phyloP scores from a whole-genome alignment of 1,284 basidiomycete species.

The Rhodotorula glutinis region DNA sequence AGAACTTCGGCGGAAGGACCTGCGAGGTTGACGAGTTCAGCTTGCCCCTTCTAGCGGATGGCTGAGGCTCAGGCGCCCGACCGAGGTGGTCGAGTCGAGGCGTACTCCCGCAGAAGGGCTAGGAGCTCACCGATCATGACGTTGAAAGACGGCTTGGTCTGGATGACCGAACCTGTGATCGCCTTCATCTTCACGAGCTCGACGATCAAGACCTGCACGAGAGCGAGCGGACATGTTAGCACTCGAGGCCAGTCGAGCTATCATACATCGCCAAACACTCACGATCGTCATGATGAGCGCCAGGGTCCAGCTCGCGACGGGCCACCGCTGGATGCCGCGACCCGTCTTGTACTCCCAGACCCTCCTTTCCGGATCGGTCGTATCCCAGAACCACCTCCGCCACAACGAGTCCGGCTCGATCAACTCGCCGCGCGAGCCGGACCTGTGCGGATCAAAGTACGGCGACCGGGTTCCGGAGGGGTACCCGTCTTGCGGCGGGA shows the following conservation, averaged over 20 bases:
- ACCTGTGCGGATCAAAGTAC: neutral
- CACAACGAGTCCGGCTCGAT: constrained; percentile 21
- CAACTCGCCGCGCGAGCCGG: neutral
- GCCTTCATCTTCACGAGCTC: constrained; percentile 32
- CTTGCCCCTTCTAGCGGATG: no score
- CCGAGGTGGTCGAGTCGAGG: no score
- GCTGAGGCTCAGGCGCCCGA: no score
- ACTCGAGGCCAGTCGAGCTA: no score
- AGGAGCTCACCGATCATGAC: constrained; percentile 61
- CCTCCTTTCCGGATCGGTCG: constrained; percentile 43
- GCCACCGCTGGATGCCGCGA: constrained; percentile 73
- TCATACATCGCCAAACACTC: neutral
- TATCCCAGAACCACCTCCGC: constrained; percentile 40
- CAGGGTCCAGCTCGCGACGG: constrained; percentile 59
- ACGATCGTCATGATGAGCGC: constrained; percentile 66
- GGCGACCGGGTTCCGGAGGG: neutral
- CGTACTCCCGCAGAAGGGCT: neutral
- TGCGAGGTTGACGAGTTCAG: constrained; percentile 45
- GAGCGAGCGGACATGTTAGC: no score
- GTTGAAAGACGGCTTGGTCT: constrained; percentile 68
- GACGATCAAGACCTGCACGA: constrained; percentile 19
- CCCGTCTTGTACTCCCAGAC: constrained; percentile 59
- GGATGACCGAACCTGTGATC: constrained; percentile 46
- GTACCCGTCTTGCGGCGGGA: constrained; percentile 8
- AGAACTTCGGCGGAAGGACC: constrained; percentile 81